Percentiles rank a stretch among this genome's conserved stretches.
These are phyloP conservation scores for Trifolium repens DNA, from an alignment of 306 rosid genomes.

Conservation along the genomic window DNA sequence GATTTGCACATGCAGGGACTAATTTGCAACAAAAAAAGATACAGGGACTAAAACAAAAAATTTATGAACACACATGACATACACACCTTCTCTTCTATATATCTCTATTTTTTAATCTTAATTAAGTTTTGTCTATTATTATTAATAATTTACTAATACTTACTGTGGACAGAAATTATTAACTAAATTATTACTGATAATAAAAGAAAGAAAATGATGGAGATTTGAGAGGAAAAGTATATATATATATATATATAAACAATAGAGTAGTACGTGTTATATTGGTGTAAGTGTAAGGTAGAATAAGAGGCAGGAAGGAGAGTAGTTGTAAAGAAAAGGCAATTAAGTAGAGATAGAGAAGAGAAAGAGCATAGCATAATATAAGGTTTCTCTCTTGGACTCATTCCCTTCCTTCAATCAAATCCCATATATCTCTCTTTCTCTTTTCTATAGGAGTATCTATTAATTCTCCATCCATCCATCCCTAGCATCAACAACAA, in stretches of 20 bases:
- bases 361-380: slow-evolving; percentile 51
- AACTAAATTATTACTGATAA: not conserved
- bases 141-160: not conserved
- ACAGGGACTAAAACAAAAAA: too few species aligned
- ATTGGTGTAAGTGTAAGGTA: slow-evolving; percentile 2
- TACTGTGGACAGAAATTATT: not conserved
- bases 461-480: not conserved
- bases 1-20: too few species aligned
- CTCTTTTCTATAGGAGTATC: not conserved
- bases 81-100: too few species aligned
- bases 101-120: not conserved
- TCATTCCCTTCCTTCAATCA: slow-evolving; percentile 57
- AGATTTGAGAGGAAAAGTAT: slow-evolving; percentile 25
- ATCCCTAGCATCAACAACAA: not conserved
- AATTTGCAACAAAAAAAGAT: too few species aligned
- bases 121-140: not conserved
- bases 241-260: not conserved
- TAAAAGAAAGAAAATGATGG: not conserved
- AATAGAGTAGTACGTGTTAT: not conserved
- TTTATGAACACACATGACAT: not conserved
- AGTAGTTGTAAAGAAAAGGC: slow-evolving; percentile 54
- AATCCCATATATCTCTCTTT: slow-evolving; percentile 63
- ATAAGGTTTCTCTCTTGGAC: slow-evolving; percentile 74
- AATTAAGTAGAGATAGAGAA: slow-evolving; percentile 53
- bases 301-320: slow-evolving; percentile 52